Base-by-base conservation (phyloP, 73 alveolate species). In the Tetrahymena borealis region DNA sequence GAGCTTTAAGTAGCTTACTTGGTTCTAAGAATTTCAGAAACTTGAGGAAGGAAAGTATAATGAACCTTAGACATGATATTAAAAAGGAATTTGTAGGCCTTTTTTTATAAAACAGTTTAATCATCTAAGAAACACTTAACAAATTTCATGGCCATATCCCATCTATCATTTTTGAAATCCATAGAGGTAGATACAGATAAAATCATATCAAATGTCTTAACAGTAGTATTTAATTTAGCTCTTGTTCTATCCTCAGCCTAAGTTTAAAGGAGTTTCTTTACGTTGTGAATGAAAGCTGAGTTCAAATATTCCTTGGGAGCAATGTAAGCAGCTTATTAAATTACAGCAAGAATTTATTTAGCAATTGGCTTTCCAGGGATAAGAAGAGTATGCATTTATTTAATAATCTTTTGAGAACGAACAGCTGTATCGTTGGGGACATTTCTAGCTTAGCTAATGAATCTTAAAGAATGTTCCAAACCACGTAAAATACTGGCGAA, bases 141-240 rank as follows among this genome's bases (percentile, higher is more conserved):
- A 38, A 93, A 93, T 78, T 93, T 85, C 32, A 93, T 93, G 24
- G 93, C 90, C 38, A 78, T 79, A 6, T 85, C 91, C 95, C 95
- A 93, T 79, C 90, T 60, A 18, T 93, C 95, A 39, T 79, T 60
- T 18, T 78, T 85, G 78, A 93, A 60, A 37, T 78, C 28, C 78
- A 60, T 78, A 0, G 95, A 91, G 33, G 78, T 18, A 38, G 78
- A 91, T 7, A 93, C 95, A 32, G 90, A 79, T 33, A 93, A 31
- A 32, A 85, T 90, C 77, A 93, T 93, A 40, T 93, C 95, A 91
- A 93, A 79, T 11, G 90, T 93, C 20, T 85, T 85, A 18, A 93
- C 40, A 13, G 90, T 35, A 41, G 35, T 85, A 33, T 93, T 92
- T 38, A 93, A 42, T 35, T 79, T 90, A 11, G 35, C 93, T 93